Base-by-base conservation (phyloP, 192 early-diverging fungal genomes). In the Phlyctochytrium bullatum region DNA sequence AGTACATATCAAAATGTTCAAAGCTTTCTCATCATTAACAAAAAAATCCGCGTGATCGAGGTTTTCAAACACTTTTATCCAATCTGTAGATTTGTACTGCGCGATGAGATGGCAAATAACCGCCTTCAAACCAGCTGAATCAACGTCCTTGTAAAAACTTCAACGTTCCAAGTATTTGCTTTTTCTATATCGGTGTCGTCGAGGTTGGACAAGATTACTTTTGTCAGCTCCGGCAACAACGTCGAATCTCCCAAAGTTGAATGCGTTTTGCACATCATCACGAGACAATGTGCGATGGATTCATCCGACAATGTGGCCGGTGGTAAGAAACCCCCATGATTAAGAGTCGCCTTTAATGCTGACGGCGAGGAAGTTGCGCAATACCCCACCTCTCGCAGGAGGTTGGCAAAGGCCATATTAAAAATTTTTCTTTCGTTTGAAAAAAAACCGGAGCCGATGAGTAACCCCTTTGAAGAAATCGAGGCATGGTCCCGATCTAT, bases 391-490 rank as follows among this genome's bases (percentile, higher is more conserved):
- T 47, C 40, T 47, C 40, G 6, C 40, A 47, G 20, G 20, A 47
- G n/a, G n/a, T n/a, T n/a, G n/a, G n/a, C n/a, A n/a, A n/a, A n/a
- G n/a, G n/a, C n/a, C n/a, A n/a, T n/a, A n/a, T n/a, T n/a, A n/a
- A n/a, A n/a, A n/a, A n/a, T n/a, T n/a, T n/a, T n/a, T n/a, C n/a
- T n/a, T n/a, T n/a, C n/a, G n/a, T n/a, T n/a, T n/a, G n/a, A n/a
- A n/a, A n/a, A n/a, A n/a, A n/a, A n/a, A n/a, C n/a, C n/a, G n/a
- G n/a, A n/a, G n/a, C n/a, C n/a, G n/a, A n/a, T n/a, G n/a, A n/a
- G n/a, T n/a, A 80, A 76, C 69, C 76, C 78, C 27, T 80, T 80
- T 34, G 78, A 80, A 34, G 78, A 80, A 51, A 80, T 80, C 66
- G 78, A 80, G 77, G 76, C 71, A 24, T 28, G 68, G 24, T 25